phyloP scores from a whole-genome alignment of 1,284 basidiomycete genomes.

The Ganoderma sinense region DNA sequence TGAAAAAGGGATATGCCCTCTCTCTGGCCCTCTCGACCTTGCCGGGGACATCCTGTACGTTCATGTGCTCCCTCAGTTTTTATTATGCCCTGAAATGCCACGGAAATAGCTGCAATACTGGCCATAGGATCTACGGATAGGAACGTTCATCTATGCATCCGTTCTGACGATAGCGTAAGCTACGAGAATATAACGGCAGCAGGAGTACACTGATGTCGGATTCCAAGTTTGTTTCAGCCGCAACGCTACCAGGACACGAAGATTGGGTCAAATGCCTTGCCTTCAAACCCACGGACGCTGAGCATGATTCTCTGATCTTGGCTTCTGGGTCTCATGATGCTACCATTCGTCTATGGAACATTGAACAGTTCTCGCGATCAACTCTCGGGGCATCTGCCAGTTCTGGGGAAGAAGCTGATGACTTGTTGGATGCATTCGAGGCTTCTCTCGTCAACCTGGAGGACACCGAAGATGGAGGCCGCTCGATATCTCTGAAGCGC shows the following conservation, averaged over 20 bases:
- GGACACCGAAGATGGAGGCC: slow-evolving; percentile 70
- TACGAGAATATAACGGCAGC: not conserved
- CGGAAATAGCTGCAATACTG: slow-evolving; percentile 66
- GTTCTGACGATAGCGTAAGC: slow-evolving; percentile 62
- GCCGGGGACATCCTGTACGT: slow-evolving; percentile 70
- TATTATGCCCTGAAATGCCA: not conserved
- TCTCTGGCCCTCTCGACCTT: slow-evolving; percentile 71
- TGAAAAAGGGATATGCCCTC: slow-evolving; percentile 80
- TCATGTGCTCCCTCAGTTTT: not conserved
- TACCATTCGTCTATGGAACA: slow-evolving; percentile 90
- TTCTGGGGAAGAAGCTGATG: slow-evolving; percentile 57
- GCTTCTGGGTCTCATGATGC: slow-evolving; percentile 95
- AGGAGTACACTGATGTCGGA: slow-evolving; percentile 5
- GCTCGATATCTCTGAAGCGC: slow-evolving; percentile 85
- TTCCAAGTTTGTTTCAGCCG: slow-evolving; percentile 64
- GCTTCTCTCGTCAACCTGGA: slow-evolving; percentile 74
- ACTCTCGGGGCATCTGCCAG: slow-evolving; percentile 28
- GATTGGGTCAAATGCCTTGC: slow-evolving; percentile 90
- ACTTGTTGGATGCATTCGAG: slow-evolving; percentile 89
- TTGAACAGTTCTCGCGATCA: slow-evolving; percentile 52
- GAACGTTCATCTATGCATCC: slow-evolving; percentile 79
- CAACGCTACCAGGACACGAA: slow-evolving; percentile 84
- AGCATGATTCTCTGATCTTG: slow-evolving; percentile 58
- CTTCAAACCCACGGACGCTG: slow-evolving; percentile 54
- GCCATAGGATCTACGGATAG: slow-evolving; percentile 82